A percentile compares a stretch with the other conserved stretches of the same genome.
Conservation (phyloP, 2,329 filamentous ascomycete genomes). For the Thermothelomyces thermophilus region DNA sequence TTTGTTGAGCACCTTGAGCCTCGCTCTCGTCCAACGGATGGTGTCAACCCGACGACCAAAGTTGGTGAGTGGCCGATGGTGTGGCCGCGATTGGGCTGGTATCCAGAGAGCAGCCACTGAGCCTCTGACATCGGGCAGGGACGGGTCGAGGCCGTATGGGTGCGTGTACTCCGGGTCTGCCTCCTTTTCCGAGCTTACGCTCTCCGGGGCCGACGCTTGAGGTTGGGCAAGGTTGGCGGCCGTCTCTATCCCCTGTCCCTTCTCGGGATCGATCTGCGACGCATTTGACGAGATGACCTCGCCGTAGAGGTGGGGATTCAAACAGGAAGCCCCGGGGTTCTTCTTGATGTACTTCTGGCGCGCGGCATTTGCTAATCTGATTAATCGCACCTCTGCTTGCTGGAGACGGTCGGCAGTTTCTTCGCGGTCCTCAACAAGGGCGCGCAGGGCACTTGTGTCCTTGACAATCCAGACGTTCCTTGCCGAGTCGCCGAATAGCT, state of each 20-base stretch:
- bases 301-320: constrained; percentile 3
- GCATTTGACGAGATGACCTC: background rate
- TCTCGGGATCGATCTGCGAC: constrained; percentile 17
- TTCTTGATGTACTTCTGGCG: constrained; percentile 42
- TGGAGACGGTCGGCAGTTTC: constrained; percentile 72
- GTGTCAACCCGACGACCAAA: constrained; percentile 77
- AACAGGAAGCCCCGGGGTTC: constrained; percentile 10
- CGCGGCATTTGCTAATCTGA: constrained; percentile 63
- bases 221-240: constrained; percentile 13
- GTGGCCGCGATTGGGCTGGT: constrained; percentile 59
- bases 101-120: constrained; percentile 62
- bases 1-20: constrained; percentile 43
- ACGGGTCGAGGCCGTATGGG: constrained; percentile 28
- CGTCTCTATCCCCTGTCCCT: constrained; percentile 16
- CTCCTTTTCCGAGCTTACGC: constrained; percentile 24
- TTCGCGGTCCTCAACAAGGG: constrained; percentile 71
- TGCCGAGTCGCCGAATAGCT: constrained; percentile 72
- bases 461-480: constrained; percentile 79
- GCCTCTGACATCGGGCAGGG: constrained; percentile 35
- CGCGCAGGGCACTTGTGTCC: constrained; percentile 66
- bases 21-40: constrained; percentile 72
- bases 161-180: constrained; percentile 39
- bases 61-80: constrained; percentile 57
- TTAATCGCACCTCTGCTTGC: constrained; percentile 72
- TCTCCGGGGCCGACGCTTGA: constrained; percentile 18